phyloP scores from a whole-genome alignment of 2,329 filamentous ascomycete genomes.

The Blastomyces silverae region DNA sequence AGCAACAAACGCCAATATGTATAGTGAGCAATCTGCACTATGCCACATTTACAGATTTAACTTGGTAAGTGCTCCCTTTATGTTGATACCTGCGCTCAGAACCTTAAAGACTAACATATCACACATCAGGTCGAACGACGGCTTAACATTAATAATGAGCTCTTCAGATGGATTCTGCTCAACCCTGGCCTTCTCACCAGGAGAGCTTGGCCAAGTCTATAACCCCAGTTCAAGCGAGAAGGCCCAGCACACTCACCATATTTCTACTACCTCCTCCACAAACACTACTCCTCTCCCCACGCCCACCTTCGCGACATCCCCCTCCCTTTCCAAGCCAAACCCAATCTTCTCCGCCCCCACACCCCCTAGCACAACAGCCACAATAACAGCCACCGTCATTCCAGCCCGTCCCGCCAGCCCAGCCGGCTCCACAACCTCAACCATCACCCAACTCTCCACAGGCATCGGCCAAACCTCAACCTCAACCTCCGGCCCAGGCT shows the following conservation, averaged over 20 bases:
- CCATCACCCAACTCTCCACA: constrained; percentile 12
- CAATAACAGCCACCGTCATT: constrained; percentile 17
- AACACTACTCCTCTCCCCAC: constrained; percentile 63
- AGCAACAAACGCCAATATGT: constrained; percentile 88
- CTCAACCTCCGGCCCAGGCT: constrained; percentile 13
- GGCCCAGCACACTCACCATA: constrained; percentile 33
- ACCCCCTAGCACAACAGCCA: constrained; percentile 47
- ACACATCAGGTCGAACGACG: constrained; percentile 60
- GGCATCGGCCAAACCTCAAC: constrained; percentile 14
- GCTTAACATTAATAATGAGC: constrained; percentile 78
- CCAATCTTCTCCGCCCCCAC: constrained; percentile 52
- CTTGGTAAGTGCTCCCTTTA: constrained; percentile 60
- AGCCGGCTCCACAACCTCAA: constrained; percentile 76
- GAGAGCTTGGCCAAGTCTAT: constrained; percentile 79
- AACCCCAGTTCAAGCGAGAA: constrained; percentile 43
- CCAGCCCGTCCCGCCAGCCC: constrained; percentile 64
- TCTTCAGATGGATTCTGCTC: constrained; percentile 98
- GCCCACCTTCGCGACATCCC: constrained; percentile 57
- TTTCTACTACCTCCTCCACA: constrained; percentile 44
- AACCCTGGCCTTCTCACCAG: constrained; percentile 71
- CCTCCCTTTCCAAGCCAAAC: constrained; percentile 48
- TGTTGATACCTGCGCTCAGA: background rate
- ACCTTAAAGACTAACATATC: constrained; percentile 25
- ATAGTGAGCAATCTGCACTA: constrained; percentile 96
- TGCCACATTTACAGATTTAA: constrained; percentile 91